phyloP scores from a whole-genome alignment of 345 rosid species.

The Carallia pectinifolia region DNA sequence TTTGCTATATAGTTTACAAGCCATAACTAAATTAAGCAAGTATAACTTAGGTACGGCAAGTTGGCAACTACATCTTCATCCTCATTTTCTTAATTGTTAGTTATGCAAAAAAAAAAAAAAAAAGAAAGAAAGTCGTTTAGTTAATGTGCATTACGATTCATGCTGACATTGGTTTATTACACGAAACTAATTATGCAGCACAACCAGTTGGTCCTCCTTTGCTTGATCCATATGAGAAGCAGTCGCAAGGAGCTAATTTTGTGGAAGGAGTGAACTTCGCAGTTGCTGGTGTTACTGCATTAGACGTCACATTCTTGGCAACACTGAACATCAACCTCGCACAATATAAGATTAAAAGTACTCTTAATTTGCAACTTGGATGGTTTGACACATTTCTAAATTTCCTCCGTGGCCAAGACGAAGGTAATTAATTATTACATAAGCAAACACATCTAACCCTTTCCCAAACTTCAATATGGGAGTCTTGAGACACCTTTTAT shows the following conservation, averaged over 20 bases:
- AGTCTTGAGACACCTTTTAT: too few species aligned
- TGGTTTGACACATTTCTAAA: slow-evolving; percentile 3
- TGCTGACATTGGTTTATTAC: too few species aligned
- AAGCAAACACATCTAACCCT: neutral
- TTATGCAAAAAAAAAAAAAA: too few species aligned
- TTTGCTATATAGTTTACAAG: too few species aligned
- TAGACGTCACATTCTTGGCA: neutral
- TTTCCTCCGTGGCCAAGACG: neutral
- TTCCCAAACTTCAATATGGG: too few species aligned
- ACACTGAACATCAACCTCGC: neutral
- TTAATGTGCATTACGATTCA: too few species aligned
- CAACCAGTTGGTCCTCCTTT: slow-evolving; percentile 12
- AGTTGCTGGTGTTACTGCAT: neutral
- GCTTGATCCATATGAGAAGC: slow-evolving; percentile 2
- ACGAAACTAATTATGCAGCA: slow-evolving; percentile 7
- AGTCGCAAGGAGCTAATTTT: neutral
- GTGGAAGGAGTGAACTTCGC: slow-evolving; percentile 12
- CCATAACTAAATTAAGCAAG: too few species aligned
- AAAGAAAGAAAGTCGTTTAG: too few species aligned
- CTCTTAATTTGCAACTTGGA: slow-evolving; percentile 6
- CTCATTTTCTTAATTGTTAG: too few species aligned
- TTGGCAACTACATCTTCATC: too few species aligned
- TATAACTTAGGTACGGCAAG: too few species aligned
- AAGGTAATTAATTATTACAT: neutral
- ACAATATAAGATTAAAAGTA: neutral